Percentiles rank a stretch among this genome's conserved stretches.
These are phyloP conservation scores for Malassezia yamatoensis DNA, from an alignment of 1,284 basidiomycete genomes.

Conservation along the genomic window DNA sequence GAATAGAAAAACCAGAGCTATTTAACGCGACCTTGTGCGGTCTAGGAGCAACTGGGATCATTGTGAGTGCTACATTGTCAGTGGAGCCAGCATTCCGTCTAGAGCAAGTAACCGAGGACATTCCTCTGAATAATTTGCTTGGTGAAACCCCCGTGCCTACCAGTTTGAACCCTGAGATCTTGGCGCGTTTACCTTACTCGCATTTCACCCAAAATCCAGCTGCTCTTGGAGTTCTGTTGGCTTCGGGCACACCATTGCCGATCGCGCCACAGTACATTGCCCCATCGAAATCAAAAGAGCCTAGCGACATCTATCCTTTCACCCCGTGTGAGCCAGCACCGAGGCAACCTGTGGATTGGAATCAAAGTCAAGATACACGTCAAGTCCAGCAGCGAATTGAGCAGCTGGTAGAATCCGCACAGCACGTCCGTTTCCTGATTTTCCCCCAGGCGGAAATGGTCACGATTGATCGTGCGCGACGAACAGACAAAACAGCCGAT, in stretches of 20 bases:
- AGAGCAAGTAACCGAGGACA: constrained; percentile 63
- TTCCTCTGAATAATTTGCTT: constrained; percentile 56
- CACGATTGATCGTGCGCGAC: constrained; percentile 64
- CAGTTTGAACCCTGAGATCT: constrained; percentile 1
- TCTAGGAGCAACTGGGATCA: constrained; percentile 81
- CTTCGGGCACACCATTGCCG: constrained; percentile 28
- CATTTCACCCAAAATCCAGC: constrained; percentile 10
- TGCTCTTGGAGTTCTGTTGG: constrained; percentile 27
- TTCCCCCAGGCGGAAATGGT: constrained; percentile 69
- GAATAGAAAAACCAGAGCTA: constrained; percentile 60
- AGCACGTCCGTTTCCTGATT: constrained; percentile 93
- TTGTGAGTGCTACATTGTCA: constrained; percentile 66
- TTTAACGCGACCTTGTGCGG: constrained; percentile 89
- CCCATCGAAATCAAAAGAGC: constrained; percentile 10
- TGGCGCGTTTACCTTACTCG: constrained; percentile 5
- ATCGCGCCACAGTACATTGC: constrained; percentile 20
- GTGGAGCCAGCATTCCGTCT: constrained; percentile 76
- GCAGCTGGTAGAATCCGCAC: constrained; percentile 50
- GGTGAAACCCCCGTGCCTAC: constrained; percentile 49
- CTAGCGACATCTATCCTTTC: constrained; percentile 25
- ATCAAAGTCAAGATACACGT: constrained; percentile 40
- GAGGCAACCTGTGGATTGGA: background rate
- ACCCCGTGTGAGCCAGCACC: constrained; percentile 1
- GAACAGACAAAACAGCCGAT: constrained; percentile 61
- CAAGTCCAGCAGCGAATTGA: constrained; percentile 54